Evolutionary conservation across 2,329 filamentous ascomycete genomes (phyloP).

Genomic region (Epichloe hybrida): DNA sequence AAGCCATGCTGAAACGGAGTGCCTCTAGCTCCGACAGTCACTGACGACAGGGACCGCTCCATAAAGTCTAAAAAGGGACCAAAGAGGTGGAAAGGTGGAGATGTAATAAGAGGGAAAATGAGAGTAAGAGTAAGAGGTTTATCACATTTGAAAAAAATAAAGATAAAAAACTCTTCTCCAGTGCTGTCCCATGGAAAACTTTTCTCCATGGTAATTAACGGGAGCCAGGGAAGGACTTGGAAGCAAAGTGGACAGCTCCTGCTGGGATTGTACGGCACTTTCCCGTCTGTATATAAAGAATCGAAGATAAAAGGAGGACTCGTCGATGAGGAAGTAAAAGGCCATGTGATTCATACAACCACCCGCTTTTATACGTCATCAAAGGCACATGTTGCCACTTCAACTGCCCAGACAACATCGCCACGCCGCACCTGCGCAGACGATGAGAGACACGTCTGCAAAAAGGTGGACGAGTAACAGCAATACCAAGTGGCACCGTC

Average conservation of each 20-base stretch:
- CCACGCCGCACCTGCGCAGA: not conserved
- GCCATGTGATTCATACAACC: not conserved
- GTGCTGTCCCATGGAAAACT: not conserved
- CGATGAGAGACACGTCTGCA: not conserved
- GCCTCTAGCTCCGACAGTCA: not conserved
- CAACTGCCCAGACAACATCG: not conserved
- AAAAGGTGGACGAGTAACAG: not conserved
- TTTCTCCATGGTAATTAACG: not conserved
- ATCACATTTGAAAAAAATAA: not conserved
- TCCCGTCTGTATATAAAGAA: not conserved
- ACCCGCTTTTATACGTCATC: not conserved
- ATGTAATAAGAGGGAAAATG: not conserved
- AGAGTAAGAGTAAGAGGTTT: not conserved
- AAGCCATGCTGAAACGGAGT: conserved; percentile 1
- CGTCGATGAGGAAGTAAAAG: not conserved
- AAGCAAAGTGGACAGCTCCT: not conserved
- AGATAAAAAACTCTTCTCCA: not conserved
- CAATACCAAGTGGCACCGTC: not conserved
- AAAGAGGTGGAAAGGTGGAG: not conserved
- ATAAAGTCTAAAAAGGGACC: not conserved
- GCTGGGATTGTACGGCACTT: not conserved
- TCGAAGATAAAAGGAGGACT: not conserved
- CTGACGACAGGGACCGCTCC: not conserved
- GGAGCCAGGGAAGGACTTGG: not conserved
- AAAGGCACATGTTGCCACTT: not conserved